Conservation (phyloP, 148 eudicot species). For the Polygonum maritimum region DNA sequence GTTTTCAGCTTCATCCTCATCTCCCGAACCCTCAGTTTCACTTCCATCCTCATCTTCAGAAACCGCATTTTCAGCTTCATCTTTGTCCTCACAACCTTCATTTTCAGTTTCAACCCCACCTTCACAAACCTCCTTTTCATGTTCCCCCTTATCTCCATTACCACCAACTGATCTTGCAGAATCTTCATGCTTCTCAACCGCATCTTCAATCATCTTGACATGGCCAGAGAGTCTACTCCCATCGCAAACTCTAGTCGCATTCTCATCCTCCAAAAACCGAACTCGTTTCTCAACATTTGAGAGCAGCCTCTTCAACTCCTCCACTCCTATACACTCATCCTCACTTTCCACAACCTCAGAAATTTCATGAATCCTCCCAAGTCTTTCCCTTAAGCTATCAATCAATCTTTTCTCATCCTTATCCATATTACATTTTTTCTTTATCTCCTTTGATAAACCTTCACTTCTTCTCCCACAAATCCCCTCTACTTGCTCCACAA, state of each 20-base stretch:
- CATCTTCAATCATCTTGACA: conserved; percentile 34
- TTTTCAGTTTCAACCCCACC: conserved; percentile 24
- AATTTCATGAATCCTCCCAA: conserved; percentile 33
- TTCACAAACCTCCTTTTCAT: not conserved
- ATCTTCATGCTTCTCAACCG: conserved; percentile 14
- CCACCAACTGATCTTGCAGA: too few relatives aligned
- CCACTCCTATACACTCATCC: conserved; percentile 26
- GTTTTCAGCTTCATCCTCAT: too few relatives aligned
- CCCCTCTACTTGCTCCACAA: conserved; percentile 51
- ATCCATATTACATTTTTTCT: conserved; percentile 18
- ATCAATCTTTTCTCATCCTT: conserved; percentile 23
- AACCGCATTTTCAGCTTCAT: conserved; percentile 32
- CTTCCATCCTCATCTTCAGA: conserved; percentile 39
- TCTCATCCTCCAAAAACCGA: conserved; percentile 55
- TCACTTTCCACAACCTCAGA: conserved; percentile 28
- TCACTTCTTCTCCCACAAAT: conserved; percentile 29
- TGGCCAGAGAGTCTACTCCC: conserved; percentile 16
- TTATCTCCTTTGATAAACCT: conserved; percentile 24
- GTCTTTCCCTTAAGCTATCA: conserved; percentile 32
- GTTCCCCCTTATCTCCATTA: conserved; percentile 27
- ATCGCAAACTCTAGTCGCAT: conserved; percentile 28
- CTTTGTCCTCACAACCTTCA: conserved; percentile 20
- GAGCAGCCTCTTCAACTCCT: conserved; percentile 16
- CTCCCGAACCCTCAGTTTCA: not conserved
- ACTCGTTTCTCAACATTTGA: conserved; percentile 43